Evolutionary conservation across 2,329 filamentous ascomycete genomes (phyloP).

Genomic region (Trichoderma sp.): DNA sequence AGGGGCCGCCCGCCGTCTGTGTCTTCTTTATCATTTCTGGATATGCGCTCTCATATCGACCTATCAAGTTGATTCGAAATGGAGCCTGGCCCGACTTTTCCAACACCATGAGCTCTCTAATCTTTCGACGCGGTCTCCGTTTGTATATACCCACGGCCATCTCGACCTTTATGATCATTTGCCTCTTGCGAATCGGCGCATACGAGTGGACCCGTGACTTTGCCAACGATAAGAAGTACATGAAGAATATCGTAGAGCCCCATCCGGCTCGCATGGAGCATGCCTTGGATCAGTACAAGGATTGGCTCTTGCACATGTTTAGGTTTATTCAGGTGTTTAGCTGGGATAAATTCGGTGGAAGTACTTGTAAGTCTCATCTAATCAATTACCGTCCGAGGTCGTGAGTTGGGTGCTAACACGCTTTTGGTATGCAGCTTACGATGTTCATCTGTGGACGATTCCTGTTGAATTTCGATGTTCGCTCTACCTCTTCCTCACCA

Average conservation of each 20-base stretch:
- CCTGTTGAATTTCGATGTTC: slow-evolving; percentile 64
- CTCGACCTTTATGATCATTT: slow-evolving; percentile 54
- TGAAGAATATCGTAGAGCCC: slow-evolving; percentile 55
- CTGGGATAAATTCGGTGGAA: slow-evolving; percentile 54
- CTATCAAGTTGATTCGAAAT: slow-evolving; percentile 51
- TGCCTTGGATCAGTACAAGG: slow-evolving; percentile 46
- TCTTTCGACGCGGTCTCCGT: slow-evolving; percentile 56
- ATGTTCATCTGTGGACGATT: slow-evolving; percentile 66
- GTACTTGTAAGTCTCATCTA: slow-evolving; percentile 43
- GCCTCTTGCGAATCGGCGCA: slow-evolving; percentile 50
- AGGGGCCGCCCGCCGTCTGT: slow-evolving; percentile 60
- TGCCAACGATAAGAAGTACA: slow-evolving; percentile 47
- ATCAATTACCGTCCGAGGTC: too few relatives aligned
- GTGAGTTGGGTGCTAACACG: slow-evolving; percentile 31
- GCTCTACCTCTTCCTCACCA: slow-evolving; percentile 59
- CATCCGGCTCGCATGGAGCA: slow-evolving; percentile 49
- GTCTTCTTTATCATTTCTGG: slow-evolving; percentile 67
- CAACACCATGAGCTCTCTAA: slow-evolving; percentile 52
- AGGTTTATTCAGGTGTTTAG: slow-evolving; percentile 56
- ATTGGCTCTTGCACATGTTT: slow-evolving; percentile 55
- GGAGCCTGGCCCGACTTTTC: slow-evolving; percentile 47
- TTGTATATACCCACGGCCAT: slow-evolving; percentile 56
- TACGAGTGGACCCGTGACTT: slow-evolving; percentile 56
- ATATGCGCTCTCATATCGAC: slow-evolving; percentile 61
- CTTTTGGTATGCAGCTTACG: slow-evolving; percentile 46